These are phyloP conservation scores for Exophiala sideris DNA, from an alignment of 2,329 filamentous ascomycete species.

Conservation along the genomic window DNA sequence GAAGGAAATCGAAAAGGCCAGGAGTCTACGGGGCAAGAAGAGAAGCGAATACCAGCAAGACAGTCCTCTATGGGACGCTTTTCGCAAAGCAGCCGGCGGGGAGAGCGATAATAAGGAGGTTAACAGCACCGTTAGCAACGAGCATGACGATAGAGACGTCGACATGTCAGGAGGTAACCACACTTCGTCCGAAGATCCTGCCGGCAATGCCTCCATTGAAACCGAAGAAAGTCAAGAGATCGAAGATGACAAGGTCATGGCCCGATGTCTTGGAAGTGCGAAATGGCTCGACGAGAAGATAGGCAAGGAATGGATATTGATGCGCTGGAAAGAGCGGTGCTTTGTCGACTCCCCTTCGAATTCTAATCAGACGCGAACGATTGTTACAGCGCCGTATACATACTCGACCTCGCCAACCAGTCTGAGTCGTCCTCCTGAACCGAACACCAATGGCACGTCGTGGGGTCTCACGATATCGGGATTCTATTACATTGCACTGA, in stretches of 20 bases:
- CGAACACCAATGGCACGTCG: slow-evolving; percentile 30
- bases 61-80: slow-evolving; percentile 22
- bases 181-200: not conserved
- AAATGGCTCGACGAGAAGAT: slow-evolving; percentile 27
- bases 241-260: slow-evolving; percentile 22
- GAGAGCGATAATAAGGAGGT: slow-evolving; percentile 29
- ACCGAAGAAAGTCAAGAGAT: slow-evolving; percentile 12
- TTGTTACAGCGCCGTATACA: slow-evolving; percentile 8
- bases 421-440: not conserved
- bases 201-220: slow-evolving; percentile 31
- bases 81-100: slow-evolving; percentile 15
- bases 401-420: not conserved
- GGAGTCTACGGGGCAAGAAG: slow-evolving; percentile 13
- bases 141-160: not conserved
- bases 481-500: slow-evolving; percentile 50
- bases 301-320: slow-evolving; percentile 46
- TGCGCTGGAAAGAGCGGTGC: slow-evolving; percentile 53
- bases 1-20: slow-evolving; percentile 38
- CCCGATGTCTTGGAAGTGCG: slow-evolving; percentile 21
- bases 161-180: not conserved
- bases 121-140: not conserved
- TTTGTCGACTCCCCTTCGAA: slow-evolving; percentile 36
- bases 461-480: slow-evolving; percentile 48
- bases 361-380: slow-evolving; percentile 9
- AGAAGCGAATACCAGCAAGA: slow-evolving; percentile 19